Evolutionary conservation across 495 filamentous ascomycete species (phyloP), one percentile per base, ranked within the genome.

Genomic region (Trichoderma virens): DNA sequence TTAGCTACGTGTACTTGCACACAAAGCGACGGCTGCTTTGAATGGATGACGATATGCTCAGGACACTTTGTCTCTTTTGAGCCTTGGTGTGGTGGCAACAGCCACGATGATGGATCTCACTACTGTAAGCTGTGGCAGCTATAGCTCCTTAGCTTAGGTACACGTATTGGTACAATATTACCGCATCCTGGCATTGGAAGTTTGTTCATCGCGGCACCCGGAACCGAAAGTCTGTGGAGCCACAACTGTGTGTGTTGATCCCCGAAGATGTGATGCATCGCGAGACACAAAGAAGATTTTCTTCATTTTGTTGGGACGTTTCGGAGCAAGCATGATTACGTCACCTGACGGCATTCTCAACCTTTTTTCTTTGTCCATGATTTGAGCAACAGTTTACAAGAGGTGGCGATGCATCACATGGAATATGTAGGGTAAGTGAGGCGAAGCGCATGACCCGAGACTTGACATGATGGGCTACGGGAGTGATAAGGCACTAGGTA

Each of bases 281-380:
- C 9, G 18, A 5, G 43, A 47, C 5, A 47, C 43, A 47, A 23
- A 47, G 9, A 25, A 25, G 43, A 16, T 47, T 23, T 4, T 20
- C 20, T 47, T 23, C 9, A 5, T 47, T 47, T 56, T 56, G 51
- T 56, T 56, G 51, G 51, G 51, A 16, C 7, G 13, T 0, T 16
- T 28, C 13, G 11, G 30, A 18, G 11, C n/a, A 9, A 30, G 41
- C 51, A 56, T 56, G 51, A 56, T 56, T 56, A 56, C 51, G 51
- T 56, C 51, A 56, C 51, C 23, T 56, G 51, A 56, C 20, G 51
- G 25, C 27, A 28, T 56, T 14, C 25, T 56, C 51, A 56, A 56
- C 51, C 23, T 28, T 56, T 30, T 23, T 20, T 13, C 2, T 35
- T 13, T 7, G 34, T 35, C 6, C 6, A 13, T 35, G 13, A 13